These are phyloP conservation scores for Colletotrichum godetiae DNA, from an alignment of 2,329 filamentous ascomycete genomes.

Conservation along the genomic window DNA sequence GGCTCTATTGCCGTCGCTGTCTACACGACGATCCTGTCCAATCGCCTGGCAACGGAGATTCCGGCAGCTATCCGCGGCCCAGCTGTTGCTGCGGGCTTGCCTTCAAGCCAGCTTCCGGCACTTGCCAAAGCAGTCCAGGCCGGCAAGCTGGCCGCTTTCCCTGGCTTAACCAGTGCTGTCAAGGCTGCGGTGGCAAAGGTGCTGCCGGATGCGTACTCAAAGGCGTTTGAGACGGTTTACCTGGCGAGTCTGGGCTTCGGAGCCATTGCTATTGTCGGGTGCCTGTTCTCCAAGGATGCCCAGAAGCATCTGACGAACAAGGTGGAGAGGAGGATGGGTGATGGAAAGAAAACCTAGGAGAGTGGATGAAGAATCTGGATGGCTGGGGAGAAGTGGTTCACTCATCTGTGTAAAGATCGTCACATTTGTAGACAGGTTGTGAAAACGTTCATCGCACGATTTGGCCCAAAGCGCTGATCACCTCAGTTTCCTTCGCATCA, in stretches of 20 bases:
- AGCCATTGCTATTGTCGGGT: constrained; percentile 49
- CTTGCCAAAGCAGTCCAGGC: constrained; percentile 47
- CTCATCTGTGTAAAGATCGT: too few species aligned
- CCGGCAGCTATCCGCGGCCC: constrained; percentile 46
- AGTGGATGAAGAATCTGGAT: too few species aligned
- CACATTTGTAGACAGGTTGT: too few species aligned
- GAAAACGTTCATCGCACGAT: too few species aligned
- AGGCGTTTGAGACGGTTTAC: constrained; percentile 54
- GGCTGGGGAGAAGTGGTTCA: too few species aligned
- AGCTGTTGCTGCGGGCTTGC: constrained; percentile 49
- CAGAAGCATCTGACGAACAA: constrained; percentile 47
- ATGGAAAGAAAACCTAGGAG: constrained; percentile 20
- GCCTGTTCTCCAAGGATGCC: constrained; percentile 48
- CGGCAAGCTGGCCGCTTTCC: constrained; percentile 47
- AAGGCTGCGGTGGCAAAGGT: constrained; percentile 44
- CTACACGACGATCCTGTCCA: constrained; percentile 52
- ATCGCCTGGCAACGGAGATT: constrained; percentile 49
- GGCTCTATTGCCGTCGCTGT: constrained; percentile 52
- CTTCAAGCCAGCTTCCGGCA: constrained; percentile 42
- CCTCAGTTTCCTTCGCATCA: too few species aligned
- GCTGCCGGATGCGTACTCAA: constrained; percentile 48
- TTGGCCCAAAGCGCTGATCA: too few species aligned
- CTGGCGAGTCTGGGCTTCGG: constrained; percentile 51
- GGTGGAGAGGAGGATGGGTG: constrained; percentile 48
- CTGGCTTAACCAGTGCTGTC: constrained; percentile 45